Evolutionary conservation across 495 filamentous ascomycete species (phyloP).

Genomic region (Trichoderma parareesei): DNA sequence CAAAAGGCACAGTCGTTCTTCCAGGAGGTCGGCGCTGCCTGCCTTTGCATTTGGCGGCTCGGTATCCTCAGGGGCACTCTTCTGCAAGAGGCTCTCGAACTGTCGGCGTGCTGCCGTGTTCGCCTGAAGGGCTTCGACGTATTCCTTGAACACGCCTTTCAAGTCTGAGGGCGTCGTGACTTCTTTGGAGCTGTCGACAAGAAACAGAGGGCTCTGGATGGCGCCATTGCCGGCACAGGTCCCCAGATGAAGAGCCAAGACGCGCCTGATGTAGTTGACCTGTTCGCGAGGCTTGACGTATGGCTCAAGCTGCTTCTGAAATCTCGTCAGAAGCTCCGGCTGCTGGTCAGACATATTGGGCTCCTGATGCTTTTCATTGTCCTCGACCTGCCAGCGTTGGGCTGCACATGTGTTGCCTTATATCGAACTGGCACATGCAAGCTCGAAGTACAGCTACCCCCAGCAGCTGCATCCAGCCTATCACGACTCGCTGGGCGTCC

Average conservation of each 20-base stretch:
- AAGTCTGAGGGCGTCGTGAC: slow-evolving; percentile 18
- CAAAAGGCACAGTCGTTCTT: slow-evolving; percentile 40
- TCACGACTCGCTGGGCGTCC: too few species aligned
- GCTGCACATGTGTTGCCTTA: not conserved
- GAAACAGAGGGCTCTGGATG: slow-evolving; percentile 28
- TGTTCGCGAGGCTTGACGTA: slow-evolving; percentile 38
- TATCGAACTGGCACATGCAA: not conserved
- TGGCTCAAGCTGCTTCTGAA: slow-evolving; percentile 25
- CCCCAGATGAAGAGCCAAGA: slow-evolving; percentile 32
- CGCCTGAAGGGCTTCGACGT: slow-evolving; percentile 49
- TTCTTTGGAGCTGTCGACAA: slow-evolving; percentile 24
- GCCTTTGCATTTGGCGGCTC: not conserved
- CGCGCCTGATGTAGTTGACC: slow-evolving; percentile 30
- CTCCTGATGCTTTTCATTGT: not conserved
- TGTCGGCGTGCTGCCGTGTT: slow-evolving; percentile 26
- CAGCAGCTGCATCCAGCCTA: too few species aligned
- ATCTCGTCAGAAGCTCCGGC: slow-evolving; percentile 14
- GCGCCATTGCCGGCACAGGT: slow-evolving; percentile 24
- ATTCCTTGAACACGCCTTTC: slow-evolving; percentile 37
- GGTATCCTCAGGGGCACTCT: not conserved
- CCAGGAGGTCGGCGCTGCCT: slow-evolving; percentile 25
- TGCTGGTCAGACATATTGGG: slow-evolving; percentile 12
- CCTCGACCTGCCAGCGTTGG: not conserved
- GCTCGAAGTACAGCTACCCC: not conserved
- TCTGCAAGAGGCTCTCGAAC: slow-evolving; percentile 7